phyloP scores from a whole-genome alignment of 2,329 filamentous ascomycete genomes.

The Zymoseptoria crescenta region DNA sequence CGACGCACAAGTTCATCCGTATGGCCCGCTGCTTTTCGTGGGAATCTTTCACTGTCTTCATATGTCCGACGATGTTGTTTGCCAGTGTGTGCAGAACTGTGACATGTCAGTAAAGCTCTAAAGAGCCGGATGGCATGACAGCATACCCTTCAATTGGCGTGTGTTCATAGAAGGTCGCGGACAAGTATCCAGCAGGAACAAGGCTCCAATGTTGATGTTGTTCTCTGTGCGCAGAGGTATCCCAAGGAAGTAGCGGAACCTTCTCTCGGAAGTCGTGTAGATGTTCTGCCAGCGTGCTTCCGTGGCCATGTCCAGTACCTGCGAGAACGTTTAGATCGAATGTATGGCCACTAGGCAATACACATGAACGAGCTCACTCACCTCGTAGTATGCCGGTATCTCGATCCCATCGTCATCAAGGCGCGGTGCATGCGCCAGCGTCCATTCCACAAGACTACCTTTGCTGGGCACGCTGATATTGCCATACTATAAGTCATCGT shows the following conservation, averaged over 20 bases:
- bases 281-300: slow-evolving; percentile 25
- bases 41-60: slow-evolving; percentile 29
- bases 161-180: slow-evolving; percentile 37
- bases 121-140: background rate
- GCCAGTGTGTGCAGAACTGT: slow-evolving; percentile 35
- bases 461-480: slow-evolving; percentile 52
- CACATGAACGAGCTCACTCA: slow-evolving; percentile 11
- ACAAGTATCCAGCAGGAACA: slow-evolving; percentile 52
- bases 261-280: slow-evolving; percentile 25
- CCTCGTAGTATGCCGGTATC: slow-evolving; percentile 30
- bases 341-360: background rate
- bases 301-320: slow-evolving; percentile 21
- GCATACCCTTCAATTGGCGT: slow-evolving; percentile 9
- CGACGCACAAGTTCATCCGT: slow-evolving; percentile 22
- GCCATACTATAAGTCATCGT: slow-evolving; percentile 30
- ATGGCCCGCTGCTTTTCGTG: slow-evolving; percentile 24
- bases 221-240: slow-evolving; percentile 29
- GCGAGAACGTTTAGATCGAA: background rate
- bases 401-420: slow-evolving; percentile 16
- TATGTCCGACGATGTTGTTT: slow-evolving; percentile 35
- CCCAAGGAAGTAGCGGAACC: slow-evolving; percentile 29
- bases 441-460: slow-evolving; percentile 49
- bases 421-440: slow-evolving; percentile 30
- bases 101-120: background rate
- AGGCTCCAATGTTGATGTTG: slow-evolving; percentile 46